A percentile compares a stretch with the other conserved stretches of the same genome.
Conservation (phyloP, 208 protist genomes). For the Porcisia deanei region DNA sequence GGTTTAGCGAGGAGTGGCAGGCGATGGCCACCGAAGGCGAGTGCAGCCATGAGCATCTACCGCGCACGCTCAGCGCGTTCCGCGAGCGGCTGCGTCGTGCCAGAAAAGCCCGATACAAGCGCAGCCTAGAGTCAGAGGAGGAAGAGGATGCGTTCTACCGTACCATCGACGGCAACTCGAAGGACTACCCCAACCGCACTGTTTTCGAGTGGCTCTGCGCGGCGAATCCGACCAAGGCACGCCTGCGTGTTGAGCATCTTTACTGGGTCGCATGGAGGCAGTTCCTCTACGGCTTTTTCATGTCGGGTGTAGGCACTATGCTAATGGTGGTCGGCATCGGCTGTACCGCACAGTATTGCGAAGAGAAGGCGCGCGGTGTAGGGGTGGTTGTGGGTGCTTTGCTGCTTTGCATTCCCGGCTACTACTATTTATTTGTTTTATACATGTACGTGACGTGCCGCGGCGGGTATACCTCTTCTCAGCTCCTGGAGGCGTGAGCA, state of each 20-base stretch:
- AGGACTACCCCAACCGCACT: conserved; percentile 24
- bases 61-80: conserved; percentile 32
- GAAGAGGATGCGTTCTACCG: conserved; percentile 57
- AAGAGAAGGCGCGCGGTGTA: conserved; percentile 41
- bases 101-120: conserved; percentile 7
- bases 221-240: conserved; percentile 43
- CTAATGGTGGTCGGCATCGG: conserved; percentile 43
- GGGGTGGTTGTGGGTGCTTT: conserved; percentile 47
- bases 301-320: conserved; percentile 60
- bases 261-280: conserved; percentile 77
- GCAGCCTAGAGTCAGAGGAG: conserved; percentile 43
- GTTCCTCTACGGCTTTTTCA: conserved; percentile 64
- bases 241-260: conserved; percentile 62
- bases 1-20: conserved; percentile 24
- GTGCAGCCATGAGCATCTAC: not conserved
- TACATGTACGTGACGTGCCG: conserved; percentile 61
- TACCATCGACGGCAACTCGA: not conserved
- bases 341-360: conserved; percentile 27
- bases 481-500: conserved; percentile 40
- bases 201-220: conserved; percentile 60
- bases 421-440: conserved; percentile 66
- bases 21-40: conserved; percentile 3
- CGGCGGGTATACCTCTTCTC: conserved; percentile 46
- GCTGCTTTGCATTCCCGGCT: conserved; percentile 66
- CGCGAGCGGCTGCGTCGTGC: conserved; percentile 16